Evolutionary conservation across 116 monocot species (phyloP).

Genomic region (Zostera marina): DNA sequence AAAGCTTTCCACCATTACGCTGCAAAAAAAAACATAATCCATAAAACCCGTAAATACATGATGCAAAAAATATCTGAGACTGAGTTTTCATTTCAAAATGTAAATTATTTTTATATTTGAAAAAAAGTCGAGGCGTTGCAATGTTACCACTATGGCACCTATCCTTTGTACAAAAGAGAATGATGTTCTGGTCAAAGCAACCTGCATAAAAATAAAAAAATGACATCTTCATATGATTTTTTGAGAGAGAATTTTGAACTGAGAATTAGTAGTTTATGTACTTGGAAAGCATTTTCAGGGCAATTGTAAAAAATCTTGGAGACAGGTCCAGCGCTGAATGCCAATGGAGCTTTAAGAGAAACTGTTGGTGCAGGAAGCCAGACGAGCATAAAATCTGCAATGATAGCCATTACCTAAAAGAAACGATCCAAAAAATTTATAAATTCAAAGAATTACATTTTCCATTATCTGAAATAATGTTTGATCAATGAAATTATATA

Average conservation of each 20-base stretch:
- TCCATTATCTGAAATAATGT: no score
- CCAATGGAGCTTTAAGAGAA: conserved; percentile 64
- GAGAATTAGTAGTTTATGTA: conserved; percentile 2
- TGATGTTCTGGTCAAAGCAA: conserved; percentile 81
- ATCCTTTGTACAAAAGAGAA: conserved; percentile 86
- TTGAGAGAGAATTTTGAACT: background rate
- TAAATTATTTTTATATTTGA: background rate
- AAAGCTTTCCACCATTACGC: conserved; percentile 87
- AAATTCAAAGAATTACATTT: no score
- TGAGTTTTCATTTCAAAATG: no score
- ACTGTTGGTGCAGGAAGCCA: conserved; percentile 99
- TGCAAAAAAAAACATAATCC: conserved; percentile 13
- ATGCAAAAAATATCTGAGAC: no score
- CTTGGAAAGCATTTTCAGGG: conserved; percentile 99
- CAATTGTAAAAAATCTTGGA: conserved; percentile 75
- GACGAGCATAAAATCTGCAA: conserved; percentile 99
- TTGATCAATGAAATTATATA: no score
- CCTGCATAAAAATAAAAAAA: conserved; percentile 21
- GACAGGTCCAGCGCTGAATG: conserved; percentile 61
- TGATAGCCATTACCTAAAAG: conserved; percentile 81
- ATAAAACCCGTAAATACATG: no score
- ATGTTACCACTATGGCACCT: conserved; percentile 80
- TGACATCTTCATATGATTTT: background rate
- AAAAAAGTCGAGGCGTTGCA: background rate
- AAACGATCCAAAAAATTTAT: background rate